Evolutionary conservation across 129 eudicot genomes (phyloP), one percentile per base, ranked within the genome.

Genomic region (Silybum marianum): DNA sequence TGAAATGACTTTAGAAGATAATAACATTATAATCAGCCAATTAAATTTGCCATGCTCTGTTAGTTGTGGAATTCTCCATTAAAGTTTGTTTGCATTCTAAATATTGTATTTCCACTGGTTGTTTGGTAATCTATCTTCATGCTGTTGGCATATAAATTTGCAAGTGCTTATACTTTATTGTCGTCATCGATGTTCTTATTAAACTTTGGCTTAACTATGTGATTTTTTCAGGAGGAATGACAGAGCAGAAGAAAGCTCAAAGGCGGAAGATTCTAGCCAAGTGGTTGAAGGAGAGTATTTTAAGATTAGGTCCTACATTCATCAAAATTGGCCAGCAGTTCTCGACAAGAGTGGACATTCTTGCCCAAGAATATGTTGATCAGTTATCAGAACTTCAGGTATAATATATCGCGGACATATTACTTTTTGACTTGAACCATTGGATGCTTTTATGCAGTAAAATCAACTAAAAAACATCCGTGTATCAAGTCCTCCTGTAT

Each of bases 331-430:
- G 99, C 22, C 99, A 95, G 89, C 99, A 95, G 62, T 95, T 95
- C 84, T 95, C 99, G 18, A 95, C 98, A 39, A 91, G 99, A 83
- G 99, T 95, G 18, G 99, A 95, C 88, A 95, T 95, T 89, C 99
- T 95, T 85, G 92, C 99, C 62, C 99, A 95, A 86, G 99, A 95
- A 86, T 95, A 95, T 84, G 99, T 95, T 51, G 99, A 95, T 87
- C 99, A 95, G 77, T 86, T 95, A 77, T 93, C 99, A 58, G 99
- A 95, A 86, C 98, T 95, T 80, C 99, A 95, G 98, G 99, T 94
- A 65, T 74, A 73, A n/a, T 30, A 73, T 73, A 21, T 6, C 39
- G 11, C 21, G 3, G 13, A 44, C 4, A 3, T 3, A 14, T 16
- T 66, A 67, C 28, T 12, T 40, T 40, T 38, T 22, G 44, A 21